phyloP scores from a whole-genome alignment of 176 grass and related monocot genomes.

The Aegilops longissima region DNA sequence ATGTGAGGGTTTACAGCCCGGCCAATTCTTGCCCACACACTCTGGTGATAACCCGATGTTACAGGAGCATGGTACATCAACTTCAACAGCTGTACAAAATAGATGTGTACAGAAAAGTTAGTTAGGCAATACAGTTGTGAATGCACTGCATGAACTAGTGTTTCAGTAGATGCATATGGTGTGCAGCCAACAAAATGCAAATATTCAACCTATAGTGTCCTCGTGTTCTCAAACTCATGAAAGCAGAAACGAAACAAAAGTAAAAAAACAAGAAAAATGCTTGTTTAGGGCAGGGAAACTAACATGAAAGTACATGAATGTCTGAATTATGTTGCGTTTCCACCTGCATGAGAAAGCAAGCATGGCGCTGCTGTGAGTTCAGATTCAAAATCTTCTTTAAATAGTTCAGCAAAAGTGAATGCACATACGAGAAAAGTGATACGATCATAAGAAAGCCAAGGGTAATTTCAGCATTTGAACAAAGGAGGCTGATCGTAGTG shows the following conservation, averaged over 20 bases:
- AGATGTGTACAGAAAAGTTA: slow-evolving; percentile 18
- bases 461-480: slow-evolving; percentile 81
- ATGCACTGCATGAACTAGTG: slow-evolving; percentile 8
- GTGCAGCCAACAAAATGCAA: background rate
- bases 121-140: background rate
- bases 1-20: slow-evolving; percentile 63
- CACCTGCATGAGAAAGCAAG: slow-evolving; percentile 54
- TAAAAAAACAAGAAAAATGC: background rate
- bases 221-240: background rate
- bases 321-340: slow-evolving; percentile 79
- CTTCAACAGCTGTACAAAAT: slow-evolving; percentile 69
- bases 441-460: slow-evolving; percentile 89
- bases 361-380: slow-evolving; percentile 8
- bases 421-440: slow-evolving; percentile 86
- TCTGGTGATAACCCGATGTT: slow-evolving; percentile 78
- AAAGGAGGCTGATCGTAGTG: slow-evolving; percentile 64
- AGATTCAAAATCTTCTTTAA: slow-evolving; percentile 30
- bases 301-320: slow-evolving; percentile 95
- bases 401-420: slow-evolving; percentile 28
- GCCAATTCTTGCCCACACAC: slow-evolving; percentile 78
- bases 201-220: background rate
- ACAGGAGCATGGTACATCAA: slow-evolving; percentile 82
- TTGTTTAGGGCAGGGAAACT: slow-evolving; percentile 39
- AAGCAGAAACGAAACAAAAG: slow-evolving; percentile 2
- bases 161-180: background rate